A percentile compares a stretch with the other conserved stretches of the same genome.
These are phyloP conservation scores for Penicillium psychrosexuale DNA, from an alignment of 2,329 filamentous ascomycete genomes.

Conservation along the genomic window DNA sequence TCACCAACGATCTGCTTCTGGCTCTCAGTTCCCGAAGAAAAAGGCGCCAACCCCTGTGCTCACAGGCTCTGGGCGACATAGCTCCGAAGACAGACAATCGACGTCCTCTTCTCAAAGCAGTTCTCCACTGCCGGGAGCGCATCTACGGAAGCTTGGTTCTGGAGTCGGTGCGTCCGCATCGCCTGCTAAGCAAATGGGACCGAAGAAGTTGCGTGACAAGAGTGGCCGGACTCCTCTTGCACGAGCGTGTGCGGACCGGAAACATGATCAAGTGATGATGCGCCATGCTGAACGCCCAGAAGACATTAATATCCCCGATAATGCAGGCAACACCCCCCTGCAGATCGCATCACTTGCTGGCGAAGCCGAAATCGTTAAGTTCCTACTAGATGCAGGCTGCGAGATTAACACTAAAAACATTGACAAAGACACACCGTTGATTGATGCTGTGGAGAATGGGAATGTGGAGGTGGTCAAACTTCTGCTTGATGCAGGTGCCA, in stretches of 20 bases:
- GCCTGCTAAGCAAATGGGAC: conserved; percentile 61
- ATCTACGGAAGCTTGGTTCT: conserved; percentile 42
- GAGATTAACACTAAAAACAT: conserved; percentile 74
- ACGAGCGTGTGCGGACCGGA: conserved; percentile 82
- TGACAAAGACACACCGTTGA: conserved; percentile 85
- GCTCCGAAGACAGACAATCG: conserved; percentile 47
- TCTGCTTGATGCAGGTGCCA: conserved; percentile 79
- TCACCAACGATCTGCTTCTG: conserved; percentile 39
- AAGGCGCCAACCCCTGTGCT: conserved; percentile 43
- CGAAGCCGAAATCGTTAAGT: conserved; percentile 79
- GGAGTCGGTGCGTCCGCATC: conserved; percentile 53
- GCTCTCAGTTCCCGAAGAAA: conserved; percentile 34
- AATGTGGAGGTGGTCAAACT: conserved; percentile 85
- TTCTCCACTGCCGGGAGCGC: conserved; percentile 43
- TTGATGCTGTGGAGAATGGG: conserved; percentile 95
- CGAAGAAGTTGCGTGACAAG: conserved; percentile 85
- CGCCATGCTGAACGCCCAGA: conserved; percentile 76
- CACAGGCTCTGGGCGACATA: conserved; percentile 42
- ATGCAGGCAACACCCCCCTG: conserved; percentile 92
- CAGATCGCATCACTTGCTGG: conserved; percentile 91
- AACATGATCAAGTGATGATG: conserved; percentile 73
- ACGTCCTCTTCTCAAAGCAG: conserved; percentile 45
- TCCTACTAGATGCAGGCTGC: conserved; percentile 80
- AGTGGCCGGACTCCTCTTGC: conserved; percentile 88
- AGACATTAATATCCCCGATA: conserved; percentile 84